These are phyloP conservation scores for Pseudocercospora cruenta DNA, from an alignment of 2,329 filamentous ascomycete species.

Conservation along the genomic window DNA sequence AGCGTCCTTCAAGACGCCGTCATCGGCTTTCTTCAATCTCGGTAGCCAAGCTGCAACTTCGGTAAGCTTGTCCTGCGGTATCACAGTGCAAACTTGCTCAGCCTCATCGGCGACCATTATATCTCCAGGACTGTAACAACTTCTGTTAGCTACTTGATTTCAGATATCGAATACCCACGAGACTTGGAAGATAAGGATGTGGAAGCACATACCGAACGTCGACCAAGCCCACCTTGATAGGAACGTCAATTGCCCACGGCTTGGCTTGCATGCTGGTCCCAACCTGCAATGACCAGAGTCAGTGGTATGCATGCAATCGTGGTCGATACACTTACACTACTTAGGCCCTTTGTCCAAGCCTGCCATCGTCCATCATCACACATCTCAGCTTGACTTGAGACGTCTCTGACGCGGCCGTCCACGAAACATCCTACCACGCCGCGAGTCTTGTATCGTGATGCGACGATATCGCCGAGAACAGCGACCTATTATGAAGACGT, in stretches of 20 bases:
- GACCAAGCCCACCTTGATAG: conserved; percentile 44
- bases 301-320: not conserved
- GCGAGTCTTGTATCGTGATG: conserved; percentile 66
- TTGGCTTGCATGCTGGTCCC: conserved; percentile 57
- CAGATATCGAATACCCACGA: too few species aligned
- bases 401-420: conserved; percentile 68
- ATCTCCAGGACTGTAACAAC: conserved; percentile 58
- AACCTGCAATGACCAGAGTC: not conserved
- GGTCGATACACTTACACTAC: conserved; percentile 48
- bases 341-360: conserved; percentile 62
- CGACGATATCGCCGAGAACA: conserved; percentile 77
- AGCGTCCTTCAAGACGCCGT: conserved; percentile 61
- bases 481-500: conserved; percentile 50
- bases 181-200: too few species aligned
- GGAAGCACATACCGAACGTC: too few species aligned
- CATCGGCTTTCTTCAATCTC: conserved; percentile 46
- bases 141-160: not conserved
- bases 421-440: conserved; percentile 67
- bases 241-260: conserved; percentile 56
- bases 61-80: conserved; percentile 64
- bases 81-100: conserved; percentile 69
- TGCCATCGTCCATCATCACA: conserved; percentile 39
- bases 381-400: conserved; percentile 55
- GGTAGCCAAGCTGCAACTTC: conserved; percentile 66
- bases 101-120: conserved; percentile 69